phyloP scores from a whole-genome alignment of 2,329 filamentous ascomycete species.

The Fusarium sulawesiense region DNA sequence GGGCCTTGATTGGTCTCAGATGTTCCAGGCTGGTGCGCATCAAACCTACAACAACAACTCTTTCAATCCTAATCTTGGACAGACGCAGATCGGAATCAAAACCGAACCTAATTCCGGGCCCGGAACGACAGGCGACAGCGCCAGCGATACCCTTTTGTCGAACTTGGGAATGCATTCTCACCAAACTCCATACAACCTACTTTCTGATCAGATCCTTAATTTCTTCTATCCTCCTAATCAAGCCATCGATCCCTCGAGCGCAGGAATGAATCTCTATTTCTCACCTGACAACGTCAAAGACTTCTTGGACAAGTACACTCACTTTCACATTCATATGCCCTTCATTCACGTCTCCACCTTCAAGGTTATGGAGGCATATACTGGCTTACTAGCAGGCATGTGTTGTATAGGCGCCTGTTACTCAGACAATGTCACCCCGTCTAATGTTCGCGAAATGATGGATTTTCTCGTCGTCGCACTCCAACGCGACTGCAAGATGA shows the following conservation, averaged over 20 bases:
- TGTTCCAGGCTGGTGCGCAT: conserved; percentile 80
- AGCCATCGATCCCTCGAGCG: conserved; percentile 63
- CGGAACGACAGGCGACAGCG: conserved; percentile 61
- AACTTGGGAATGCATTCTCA: conserved; percentile 61
- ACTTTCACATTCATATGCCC: conserved; percentile 80
- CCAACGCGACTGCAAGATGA: conserved; percentile 64
- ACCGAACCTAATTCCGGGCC: conserved; percentile 69
- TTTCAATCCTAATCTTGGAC: conserved; percentile 73
- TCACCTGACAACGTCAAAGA: conserved; percentile 76
- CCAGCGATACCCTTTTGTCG: conserved; percentile 60
- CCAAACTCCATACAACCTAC: conserved; percentile 64
- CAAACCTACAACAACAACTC: conserved; percentile 71
- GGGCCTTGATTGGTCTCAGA: conserved; percentile 79
- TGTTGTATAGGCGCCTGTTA: conserved; percentile 81
- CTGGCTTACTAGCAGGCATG: conserved; percentile 75
- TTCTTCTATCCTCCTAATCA: conserved; percentile 65
- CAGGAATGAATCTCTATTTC: conserved; percentile 70
- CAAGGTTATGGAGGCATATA: conserved; percentile 72
- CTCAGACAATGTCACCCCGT: conserved; percentile 69
- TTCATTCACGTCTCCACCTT: conserved; percentile 79
- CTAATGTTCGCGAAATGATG: conserved; percentile 75
- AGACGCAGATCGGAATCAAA: conserved; percentile 77
- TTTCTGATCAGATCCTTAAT: conserved; percentile 66
- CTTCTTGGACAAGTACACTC: conserved; percentile 76
- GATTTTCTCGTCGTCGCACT: conserved; percentile 70